phyloP scores from a whole-genome alignment of 495 filamentous ascomycete species.

The Entonaema liquescens region DNA sequence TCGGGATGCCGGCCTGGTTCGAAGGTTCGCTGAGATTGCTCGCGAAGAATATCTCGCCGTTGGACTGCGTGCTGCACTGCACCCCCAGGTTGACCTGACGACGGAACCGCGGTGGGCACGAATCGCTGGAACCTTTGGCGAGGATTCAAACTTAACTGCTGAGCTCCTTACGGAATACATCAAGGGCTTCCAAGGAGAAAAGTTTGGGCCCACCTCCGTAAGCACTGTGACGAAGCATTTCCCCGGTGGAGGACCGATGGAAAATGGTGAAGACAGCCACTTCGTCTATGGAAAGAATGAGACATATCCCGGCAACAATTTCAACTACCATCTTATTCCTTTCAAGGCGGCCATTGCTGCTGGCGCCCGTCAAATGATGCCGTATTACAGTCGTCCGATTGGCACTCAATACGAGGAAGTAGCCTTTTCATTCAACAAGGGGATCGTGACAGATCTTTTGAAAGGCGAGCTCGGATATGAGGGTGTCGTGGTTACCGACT shows the following conservation, averaged over 20 bases:
- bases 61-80: constrained; percentile 42
- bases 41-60: constrained; percentile 41
- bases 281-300: constrained; percentile 51
- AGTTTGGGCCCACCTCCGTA: constrained; percentile 38
- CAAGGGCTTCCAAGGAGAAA: constrained; percentile 38
- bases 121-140: constrained; percentile 45
- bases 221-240: constrained; percentile 52
- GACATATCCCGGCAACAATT: constrained; percentile 48
- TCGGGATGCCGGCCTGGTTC: constrained; percentile 17
- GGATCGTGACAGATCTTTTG: constrained; percentile 48
- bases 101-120: constrained; percentile 52
- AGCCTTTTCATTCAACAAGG: constrained; percentile 44
- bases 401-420: constrained; percentile 40
- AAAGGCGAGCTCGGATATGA: constrained; percentile 50
- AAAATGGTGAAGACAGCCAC: constrained; percentile 52
- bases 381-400: constrained; percentile 44
- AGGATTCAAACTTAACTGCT: constrained; percentile 44
- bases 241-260: constrained; percentile 48
- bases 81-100: constrained; percentile 51
- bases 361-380: constrained; percentile 49
- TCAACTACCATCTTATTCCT: constrained; percentile 45
- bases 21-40: constrained; percentile 36
- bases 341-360: constrained; percentile 47
- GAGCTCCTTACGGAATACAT: constrained; percentile 39
- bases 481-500: constrained; percentile 50